A percentile compares a stretch with the other conserved stretches of the same genome.
phyloP scores from a whole-genome alignment of 495 filamentous ascomycete species.

The Aspergillus saccharolyticus region DNA sequence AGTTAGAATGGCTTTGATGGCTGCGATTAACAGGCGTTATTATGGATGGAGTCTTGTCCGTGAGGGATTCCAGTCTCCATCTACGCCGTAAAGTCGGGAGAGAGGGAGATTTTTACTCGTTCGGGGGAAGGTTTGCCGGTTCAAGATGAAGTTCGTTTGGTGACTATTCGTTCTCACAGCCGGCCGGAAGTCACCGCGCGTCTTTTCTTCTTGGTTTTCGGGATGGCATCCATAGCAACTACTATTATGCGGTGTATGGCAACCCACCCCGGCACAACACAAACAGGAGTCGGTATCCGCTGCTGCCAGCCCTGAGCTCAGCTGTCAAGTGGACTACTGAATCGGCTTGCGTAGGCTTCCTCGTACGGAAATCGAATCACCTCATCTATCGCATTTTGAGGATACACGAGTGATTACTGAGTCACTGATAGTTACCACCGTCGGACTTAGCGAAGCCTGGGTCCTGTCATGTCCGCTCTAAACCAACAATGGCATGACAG shows the following conservation, averaged over 20 bases:
- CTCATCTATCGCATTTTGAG: too few relatives aligned
- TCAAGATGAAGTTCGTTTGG: too few relatives aligned
- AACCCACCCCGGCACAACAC: background rate
- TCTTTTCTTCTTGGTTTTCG: background rate
- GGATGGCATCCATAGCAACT: background rate
- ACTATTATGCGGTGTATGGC: background rate
- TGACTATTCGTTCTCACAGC: background rate
- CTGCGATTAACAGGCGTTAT: background rate
- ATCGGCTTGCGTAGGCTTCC: background rate
- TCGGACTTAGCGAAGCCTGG: background rate
- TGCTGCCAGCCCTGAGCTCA: too few relatives aligned
- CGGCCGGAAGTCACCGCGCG: background rate
- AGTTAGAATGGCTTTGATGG: background rate
- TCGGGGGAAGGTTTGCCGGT: constrained; percentile 3
- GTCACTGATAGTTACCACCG: background rate
- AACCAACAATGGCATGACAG: too few relatives aligned
- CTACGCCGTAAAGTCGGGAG: background rate
- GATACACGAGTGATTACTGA: too few relatives aligned
- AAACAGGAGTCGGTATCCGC: background rate
- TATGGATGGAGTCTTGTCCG: background rate
- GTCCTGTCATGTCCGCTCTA: background rate
- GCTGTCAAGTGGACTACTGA: too few relatives aligned
- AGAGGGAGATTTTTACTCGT: background rate
- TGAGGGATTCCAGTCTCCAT: too few relatives aligned
- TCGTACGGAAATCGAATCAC: background rate